phyloP scores from a whole-genome alignment of 108 stramenopile species.

The Stephanodiscus minutulus region DNA sequence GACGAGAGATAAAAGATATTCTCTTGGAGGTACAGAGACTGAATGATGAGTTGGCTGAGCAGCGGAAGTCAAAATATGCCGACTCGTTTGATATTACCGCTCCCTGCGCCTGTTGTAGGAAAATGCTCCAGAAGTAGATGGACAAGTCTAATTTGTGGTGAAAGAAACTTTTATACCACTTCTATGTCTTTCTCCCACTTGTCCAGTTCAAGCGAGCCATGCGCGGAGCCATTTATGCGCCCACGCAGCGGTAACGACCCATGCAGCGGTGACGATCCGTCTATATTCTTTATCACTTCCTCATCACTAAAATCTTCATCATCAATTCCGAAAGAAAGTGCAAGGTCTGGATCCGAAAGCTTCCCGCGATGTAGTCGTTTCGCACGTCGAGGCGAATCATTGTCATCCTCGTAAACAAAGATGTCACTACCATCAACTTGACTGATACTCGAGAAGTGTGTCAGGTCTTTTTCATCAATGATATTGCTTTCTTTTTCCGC shows the following conservation, averaged over 20 bases:
- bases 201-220: constrained; percentile 14
- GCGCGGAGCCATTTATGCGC: constrained; percentile 4
- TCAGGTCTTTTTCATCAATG: constrained; percentile 20
- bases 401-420: constrained; percentile 32
- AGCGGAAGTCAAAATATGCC: constrained; percentile 57
- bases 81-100: constrained; percentile 65
- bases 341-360: constrained; percentile 43
- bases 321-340: constrained; percentile 28
- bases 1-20: constrained; percentile 15
- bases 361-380: constrained; percentile 19
- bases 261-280: constrained; percentile 6
- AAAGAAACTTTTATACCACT: not conserved
- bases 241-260: constrained; percentile 4
- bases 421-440: constrained; percentile 25
- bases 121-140: not conserved
- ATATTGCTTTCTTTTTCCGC: constrained; percentile 24
- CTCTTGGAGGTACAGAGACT: constrained; percentile 49
- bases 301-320: constrained; percentile 8
- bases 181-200: constrained; percentile 4
- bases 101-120: constrained; percentile 71
- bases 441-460: constrained; percentile 30
- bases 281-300: constrained; percentile 2
- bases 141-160: not conserved
- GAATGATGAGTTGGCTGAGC: constrained; percentile 36
- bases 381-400: not conserved